phyloP scores from a whole-genome alignment of 305 asterid genomes.

The Solanum chacoense region DNA sequence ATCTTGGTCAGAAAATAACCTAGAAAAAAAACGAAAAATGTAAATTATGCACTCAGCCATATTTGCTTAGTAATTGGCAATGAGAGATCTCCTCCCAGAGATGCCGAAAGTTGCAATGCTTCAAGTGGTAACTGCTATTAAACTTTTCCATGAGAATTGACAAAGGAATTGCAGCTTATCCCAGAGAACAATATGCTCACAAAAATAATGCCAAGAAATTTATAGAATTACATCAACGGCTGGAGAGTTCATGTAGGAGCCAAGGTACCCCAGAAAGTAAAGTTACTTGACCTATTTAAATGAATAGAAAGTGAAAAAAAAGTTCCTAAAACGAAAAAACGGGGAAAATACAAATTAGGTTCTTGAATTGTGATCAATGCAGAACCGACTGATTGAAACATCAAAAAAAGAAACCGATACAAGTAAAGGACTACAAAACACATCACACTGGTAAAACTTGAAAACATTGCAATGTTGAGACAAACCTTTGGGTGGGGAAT shows the following conservation, averaged over 20 bases:
- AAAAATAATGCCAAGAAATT: neutral
- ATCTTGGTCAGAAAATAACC: conserved; percentile 94
- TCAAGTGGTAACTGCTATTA: neutral
- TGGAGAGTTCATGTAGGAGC: neutral
- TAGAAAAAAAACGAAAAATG: neutral
- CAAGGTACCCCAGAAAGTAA: neutral
- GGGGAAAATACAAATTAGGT: neutral
- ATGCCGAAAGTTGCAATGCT: neutral
- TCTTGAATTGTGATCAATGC: neutral
- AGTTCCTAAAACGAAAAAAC: neutral
- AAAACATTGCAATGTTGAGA: neutral
- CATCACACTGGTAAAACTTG: neutral
- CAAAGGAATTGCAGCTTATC: neutral
- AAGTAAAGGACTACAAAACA: neutral
- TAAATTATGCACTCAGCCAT: neutral
- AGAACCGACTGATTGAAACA: neutral
- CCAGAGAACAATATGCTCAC: neutral
- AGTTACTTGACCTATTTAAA: neutral
- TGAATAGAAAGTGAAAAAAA: neutral
- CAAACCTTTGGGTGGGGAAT: conserved; percentile 88
- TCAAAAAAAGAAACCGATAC: neutral
- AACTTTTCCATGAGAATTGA: neutral
- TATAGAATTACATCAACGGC: neutral
- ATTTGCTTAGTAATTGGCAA: neutral
- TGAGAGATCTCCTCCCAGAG: neutral